phyloP scores from a whole-genome alignment of 768 basidiomycete species.

The Lactifluus subvellereus region DNA sequence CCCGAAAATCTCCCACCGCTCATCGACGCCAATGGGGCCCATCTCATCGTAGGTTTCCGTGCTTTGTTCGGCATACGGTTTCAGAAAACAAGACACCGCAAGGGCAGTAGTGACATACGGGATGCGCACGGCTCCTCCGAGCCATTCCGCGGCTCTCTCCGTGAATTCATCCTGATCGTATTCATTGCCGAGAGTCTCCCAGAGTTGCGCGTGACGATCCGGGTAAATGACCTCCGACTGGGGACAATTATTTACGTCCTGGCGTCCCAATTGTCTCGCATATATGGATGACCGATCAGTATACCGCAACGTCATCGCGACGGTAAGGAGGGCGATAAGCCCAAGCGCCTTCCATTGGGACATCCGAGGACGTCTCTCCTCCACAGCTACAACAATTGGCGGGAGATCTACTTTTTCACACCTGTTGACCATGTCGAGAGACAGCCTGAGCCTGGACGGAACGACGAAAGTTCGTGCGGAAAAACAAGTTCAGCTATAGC shows the following conservation, averaged over 20 bases:
- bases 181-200: slow-evolving; percentile 29
- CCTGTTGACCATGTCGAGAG: neutral
- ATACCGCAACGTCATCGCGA: neutral
- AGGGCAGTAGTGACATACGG: slow-evolving; percentile 31
- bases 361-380: neutral
- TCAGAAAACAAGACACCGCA: neutral
- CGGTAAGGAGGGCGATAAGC: neutral
- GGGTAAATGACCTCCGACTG: slow-evolving; percentile 33
- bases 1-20: slow-evolving; percentile 39
- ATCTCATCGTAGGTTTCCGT: slow-evolving; percentile 49
- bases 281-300: neutral
- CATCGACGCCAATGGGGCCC: slow-evolving; percentile 43
- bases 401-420: neutral
- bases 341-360: neutral
- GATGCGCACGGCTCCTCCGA: slow-evolving; percentile 36
- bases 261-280: neutral
- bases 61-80: slow-evolving; percentile 27
- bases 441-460: neutral
- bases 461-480: neutral
- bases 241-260: neutral
- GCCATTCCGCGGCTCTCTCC: slow-evolving; percentile 33
- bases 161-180: slow-evolving; percentile 35
- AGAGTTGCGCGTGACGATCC: slow-evolving; percentile 29
- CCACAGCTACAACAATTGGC: neutral
- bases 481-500: neutral